Evolutionary conservation across 164 flowering plant genomes (phyloP), one percentile per base, ranked within the genome.

Genomic region (Houttuynia cordata): DNA sequence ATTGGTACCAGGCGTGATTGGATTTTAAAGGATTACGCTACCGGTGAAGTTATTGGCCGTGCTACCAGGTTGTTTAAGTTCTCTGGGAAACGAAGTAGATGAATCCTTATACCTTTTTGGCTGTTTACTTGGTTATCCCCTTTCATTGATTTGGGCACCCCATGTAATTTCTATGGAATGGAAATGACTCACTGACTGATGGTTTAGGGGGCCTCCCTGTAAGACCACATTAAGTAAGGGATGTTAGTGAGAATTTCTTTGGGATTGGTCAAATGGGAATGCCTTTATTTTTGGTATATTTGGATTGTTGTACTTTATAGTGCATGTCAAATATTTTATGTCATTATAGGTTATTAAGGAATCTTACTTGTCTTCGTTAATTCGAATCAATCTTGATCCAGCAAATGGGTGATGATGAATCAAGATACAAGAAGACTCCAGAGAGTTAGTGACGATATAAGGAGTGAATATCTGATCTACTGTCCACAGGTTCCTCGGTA

Each of bases 1-100:
- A 88, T 86, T 60, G 96, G 95, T 62, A 88, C 95, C 6, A 81
- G 97, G 67, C 91, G 99, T 59, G 99, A 91, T 70, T 94, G 94
- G 93, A 88, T 94, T 70, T 64, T 94, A 14, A 91, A 84, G 78
- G 95, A 94, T 73, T 79, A 66, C 72, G 81, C 88, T 21, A 88
- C 82, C 64, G 89, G 81, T 71, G 67, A 76, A 68, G 90, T 93
- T 60, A 93, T 88, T 70, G 97, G 99, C 66, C 80, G 99, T 74
- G 99, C 99, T 57, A 93, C 99, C 20, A 90, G 99, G 99, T 90
- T 61, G 58, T 34, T 18, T 57, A 10, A 30, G 37, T 30, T 30
- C 37, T 6, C 37, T 30, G 6, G 37, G 37, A 30, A 30, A 2
- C 37, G 6, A 30, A 30, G 37, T 30, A 30, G 6, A 30, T 30